Evolutionary conservation across 306 rosid genomes (phyloP).

Genomic region (Prunus persica): DNA sequence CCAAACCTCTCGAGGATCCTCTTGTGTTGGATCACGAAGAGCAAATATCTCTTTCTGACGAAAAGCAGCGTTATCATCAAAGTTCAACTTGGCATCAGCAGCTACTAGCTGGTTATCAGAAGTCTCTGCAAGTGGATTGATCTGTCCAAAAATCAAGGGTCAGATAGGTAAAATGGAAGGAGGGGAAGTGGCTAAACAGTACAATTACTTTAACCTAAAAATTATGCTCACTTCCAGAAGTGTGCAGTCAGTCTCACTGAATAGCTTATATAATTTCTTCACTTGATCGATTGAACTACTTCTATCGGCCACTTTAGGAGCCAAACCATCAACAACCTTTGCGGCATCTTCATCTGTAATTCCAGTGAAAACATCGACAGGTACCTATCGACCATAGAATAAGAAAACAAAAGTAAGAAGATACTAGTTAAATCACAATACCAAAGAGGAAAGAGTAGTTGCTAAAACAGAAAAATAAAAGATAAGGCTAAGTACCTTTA

Average conservation of each 20-base stretch:
- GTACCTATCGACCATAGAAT: slow-evolving; percentile 51
- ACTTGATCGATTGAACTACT: slow-evolving; percentile 88
- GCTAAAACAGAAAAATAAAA: slow-evolving; percentile 23
- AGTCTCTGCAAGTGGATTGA: slow-evolving; percentile 96
- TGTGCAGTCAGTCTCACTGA: slow-evolving; percentile 83
- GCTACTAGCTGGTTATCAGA: slow-evolving; percentile 93
- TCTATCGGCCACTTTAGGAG: slow-evolving; percentile 73
- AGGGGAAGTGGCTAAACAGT: not conserved
- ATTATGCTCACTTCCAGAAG: slow-evolving; percentile 77
- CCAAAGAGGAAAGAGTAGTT: slow-evolving; percentile 8
- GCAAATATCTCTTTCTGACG: slow-evolving; percentile 84
- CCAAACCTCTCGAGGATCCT: slow-evolving; percentile 97
- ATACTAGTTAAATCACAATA: slow-evolving; percentile 23
- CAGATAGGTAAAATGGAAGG: slow-evolving; percentile 10
- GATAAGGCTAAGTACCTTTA: slow-evolving; percentile 53
- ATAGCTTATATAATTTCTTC: slow-evolving; percentile 89
- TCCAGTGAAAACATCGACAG: slow-evolving; percentile 90
- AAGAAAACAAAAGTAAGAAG: not conserved
- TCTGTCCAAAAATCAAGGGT: slow-evolving; percentile 45
- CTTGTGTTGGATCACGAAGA: slow-evolving; percentile 95
- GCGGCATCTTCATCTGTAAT: slow-evolving; percentile 93
- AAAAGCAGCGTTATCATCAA: slow-evolving; percentile 94
- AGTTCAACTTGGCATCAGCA: slow-evolving; percentile 98
- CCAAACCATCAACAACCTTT: slow-evolving; percentile 96
- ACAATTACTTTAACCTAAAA: not conserved